Conservation (phyloP, 2,329 filamentous ascomycete species). For the Arthroderma uncinatum region DNA sequence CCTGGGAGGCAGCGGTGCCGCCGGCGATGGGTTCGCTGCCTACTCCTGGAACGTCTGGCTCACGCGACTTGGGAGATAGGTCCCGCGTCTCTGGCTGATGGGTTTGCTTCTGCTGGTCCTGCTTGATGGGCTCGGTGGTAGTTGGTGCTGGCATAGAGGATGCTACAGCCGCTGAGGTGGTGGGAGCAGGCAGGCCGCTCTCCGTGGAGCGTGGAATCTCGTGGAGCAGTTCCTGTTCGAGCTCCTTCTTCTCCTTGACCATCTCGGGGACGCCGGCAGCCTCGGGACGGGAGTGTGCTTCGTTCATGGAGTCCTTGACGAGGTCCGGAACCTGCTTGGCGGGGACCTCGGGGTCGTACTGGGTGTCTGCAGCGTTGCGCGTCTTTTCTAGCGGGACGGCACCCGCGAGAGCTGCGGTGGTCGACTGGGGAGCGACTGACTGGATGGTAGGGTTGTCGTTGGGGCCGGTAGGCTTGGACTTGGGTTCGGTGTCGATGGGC, state of each 20-base stretch:
- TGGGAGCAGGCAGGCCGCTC: conserved; percentile 28
- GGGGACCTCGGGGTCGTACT: conserved; percentile 24
- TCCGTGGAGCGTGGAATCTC: conserved; percentile 29
- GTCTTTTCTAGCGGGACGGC: conserved; percentile 33
- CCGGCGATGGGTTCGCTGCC: conserved; percentile 12
- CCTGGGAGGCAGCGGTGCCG: background rate
- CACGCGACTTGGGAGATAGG: conserved; percentile 19
- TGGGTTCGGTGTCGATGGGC: background rate
- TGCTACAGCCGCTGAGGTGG: conserved; percentile 28
- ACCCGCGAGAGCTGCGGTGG: conserved; percentile 37
- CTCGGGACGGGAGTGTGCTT: conserved; percentile 54
- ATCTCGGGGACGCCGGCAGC: conserved; percentile 57
- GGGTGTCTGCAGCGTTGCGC: conserved; percentile 12
- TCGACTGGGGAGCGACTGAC: conserved; percentile 42
- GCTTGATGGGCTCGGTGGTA: conserved; percentile 6
- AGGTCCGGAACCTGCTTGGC: conserved; percentile 33
- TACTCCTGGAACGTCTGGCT: conserved; percentile 15
- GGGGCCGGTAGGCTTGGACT: conserved; percentile 2
- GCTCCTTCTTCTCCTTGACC: conserved; percentile 61
- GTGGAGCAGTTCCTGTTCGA: conserved; percentile 63
- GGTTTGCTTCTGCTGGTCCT: conserved; percentile 9
- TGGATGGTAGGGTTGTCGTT: conserved; percentile 39
- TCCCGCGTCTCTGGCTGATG: conserved; percentile 9
- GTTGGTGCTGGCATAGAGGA: conserved; percentile 10
- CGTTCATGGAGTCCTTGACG: conserved; percentile 36